These are phyloP conservation scores for Boeremia lycopersici DNA, from an alignment of 2,329 filamentous ascomycete species.

Conservation along the genomic window DNA sequence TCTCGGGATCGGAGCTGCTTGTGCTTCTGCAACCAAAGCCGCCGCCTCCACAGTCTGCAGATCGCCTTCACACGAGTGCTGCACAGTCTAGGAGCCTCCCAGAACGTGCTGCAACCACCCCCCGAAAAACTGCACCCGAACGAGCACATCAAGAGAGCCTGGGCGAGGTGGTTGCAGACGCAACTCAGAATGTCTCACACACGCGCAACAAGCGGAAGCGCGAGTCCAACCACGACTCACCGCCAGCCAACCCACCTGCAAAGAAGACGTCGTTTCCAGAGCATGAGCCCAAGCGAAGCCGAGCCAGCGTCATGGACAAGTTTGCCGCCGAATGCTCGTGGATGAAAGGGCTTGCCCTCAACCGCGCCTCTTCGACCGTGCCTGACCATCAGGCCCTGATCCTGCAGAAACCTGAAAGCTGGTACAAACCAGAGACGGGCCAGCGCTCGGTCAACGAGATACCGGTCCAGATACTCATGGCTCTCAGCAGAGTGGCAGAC, in stretches of 20 bases:
- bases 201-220: slow-evolving; percentile 7
- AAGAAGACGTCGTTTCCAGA: neutral
- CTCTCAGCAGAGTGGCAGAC: slow-evolving; percentile 23
- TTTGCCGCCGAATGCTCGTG: slow-evolving; percentile 24
- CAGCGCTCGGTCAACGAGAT: slow-evolving; percentile 45
- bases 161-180: neutral
- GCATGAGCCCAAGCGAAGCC: neutral
- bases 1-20: neutral
- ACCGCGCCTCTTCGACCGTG: slow-evolving; percentile 33
- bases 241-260: neutral
- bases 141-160: neutral
- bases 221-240: neutral
- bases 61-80: neutral
- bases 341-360: slow-evolving; percentile 33
- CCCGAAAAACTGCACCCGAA: neutral
- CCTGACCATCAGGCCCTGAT: slow-evolving; percentile 57
- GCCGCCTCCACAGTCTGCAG: neutral
- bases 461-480: slow-evolving; percentile 42
- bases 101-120: neutral
- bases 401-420: slow-evolving; percentile 52
- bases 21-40: neutral
- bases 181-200: neutral
- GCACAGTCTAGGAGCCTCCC: neutral
- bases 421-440: slow-evolving; percentile 41
- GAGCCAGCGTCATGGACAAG: slow-evolving; percentile 2